These are phyloP conservation scores for Picea abies DNA, from an alignment of 83 land plant genomes.

Conservation along the genomic window DNA sequence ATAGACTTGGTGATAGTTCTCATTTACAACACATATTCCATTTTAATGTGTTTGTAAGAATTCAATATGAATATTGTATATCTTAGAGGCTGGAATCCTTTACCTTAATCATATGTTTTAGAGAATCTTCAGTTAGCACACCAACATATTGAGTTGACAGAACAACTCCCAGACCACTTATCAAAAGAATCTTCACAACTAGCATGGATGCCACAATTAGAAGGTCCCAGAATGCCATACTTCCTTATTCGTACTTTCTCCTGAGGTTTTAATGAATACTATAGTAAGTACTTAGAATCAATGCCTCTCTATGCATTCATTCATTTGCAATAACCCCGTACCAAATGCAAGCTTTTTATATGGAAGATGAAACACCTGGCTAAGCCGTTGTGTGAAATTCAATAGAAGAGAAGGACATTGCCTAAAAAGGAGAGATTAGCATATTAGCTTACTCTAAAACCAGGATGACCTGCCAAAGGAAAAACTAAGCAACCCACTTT, in stretches of 20 bases:
- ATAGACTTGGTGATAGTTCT: not conserved
- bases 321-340: no score
- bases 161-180: slow-evolving; percentile 45
- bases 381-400: no score
- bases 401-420: no score
- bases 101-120: slow-evolving; percentile 49
- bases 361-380: no score
- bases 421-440: no score
- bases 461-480: no score
- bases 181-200: slow-evolving; percentile 44
- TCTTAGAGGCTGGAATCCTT: not conserved
- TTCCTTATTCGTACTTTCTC: not conserved
- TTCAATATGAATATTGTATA: not conserved
- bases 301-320: no score
- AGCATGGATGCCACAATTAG: slow-evolving; percentile 47
- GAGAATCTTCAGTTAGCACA: slow-evolving; percentile 38
- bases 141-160: slow-evolving; percentile 28
- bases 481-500: no score
- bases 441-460: no score
- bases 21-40: not conserved
- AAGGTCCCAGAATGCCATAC: slow-evolving; percentile 43
- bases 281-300: no score
- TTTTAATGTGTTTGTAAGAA: not conserved
- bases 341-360: no score
- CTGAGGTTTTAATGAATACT: not conserved